A percentile compares a stretch with the other conserved stretches of the same genome.
Evolutionary conservation across 352 stramenopile species (phyloP).

Genomic region (Phytophthora macrochlamydospora): DNA sequence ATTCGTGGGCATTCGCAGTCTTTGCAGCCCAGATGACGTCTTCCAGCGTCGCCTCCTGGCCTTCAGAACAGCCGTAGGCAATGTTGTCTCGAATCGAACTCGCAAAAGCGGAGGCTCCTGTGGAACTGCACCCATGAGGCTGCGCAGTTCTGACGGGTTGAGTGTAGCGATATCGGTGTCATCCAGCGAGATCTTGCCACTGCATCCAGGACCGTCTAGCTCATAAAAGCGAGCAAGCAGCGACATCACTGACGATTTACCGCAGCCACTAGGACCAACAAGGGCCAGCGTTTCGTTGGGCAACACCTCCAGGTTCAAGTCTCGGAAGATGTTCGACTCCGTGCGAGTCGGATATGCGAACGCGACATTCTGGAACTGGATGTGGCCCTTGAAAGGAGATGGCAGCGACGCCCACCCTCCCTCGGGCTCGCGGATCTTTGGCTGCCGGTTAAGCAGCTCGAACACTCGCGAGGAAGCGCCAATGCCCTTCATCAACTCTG

Average conservation of each 20-base stretch:
- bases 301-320: slow-evolving; percentile 57
- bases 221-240: slow-evolving; percentile 82
- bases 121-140: slow-evolving; percentile 70
- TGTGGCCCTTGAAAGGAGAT: slow-evolving; percentile 48
- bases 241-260: slow-evolving; percentile 77
- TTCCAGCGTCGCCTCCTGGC: slow-evolving; percentile 51
- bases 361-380: slow-evolving; percentile 85
- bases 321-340: slow-evolving; percentile 56
- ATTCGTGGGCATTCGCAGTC: slow-evolving; percentile 78
- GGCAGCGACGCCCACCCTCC: slow-evolving; percentile 38
- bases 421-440: slow-evolving; percentile 52
- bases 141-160: slow-evolving; percentile 54
- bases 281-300: slow-evolving; percentile 79
- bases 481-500: slow-evolving; percentile 90
- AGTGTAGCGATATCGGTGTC: slow-evolving; percentile 61
- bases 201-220: slow-evolving; percentile 48
- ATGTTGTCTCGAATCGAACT: slow-evolving; percentile 83
- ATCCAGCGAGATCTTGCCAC: slow-evolving; percentile 63
- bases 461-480: slow-evolving; percentile 91
- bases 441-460: slow-evolving; percentile 88
- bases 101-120: slow-evolving; percentile 76
- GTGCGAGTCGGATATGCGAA: slow-evolving; percentile 74
- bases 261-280: slow-evolving; percentile 67
- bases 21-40: slow-evolving; percentile 69
- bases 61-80: slow-evolving; percentile 63